These are phyloP conservation scores for Fusarium kyushuense DNA, from an alignment of 2,329 filamentous ascomycete genomes.

Conservation along the genomic window DNA sequence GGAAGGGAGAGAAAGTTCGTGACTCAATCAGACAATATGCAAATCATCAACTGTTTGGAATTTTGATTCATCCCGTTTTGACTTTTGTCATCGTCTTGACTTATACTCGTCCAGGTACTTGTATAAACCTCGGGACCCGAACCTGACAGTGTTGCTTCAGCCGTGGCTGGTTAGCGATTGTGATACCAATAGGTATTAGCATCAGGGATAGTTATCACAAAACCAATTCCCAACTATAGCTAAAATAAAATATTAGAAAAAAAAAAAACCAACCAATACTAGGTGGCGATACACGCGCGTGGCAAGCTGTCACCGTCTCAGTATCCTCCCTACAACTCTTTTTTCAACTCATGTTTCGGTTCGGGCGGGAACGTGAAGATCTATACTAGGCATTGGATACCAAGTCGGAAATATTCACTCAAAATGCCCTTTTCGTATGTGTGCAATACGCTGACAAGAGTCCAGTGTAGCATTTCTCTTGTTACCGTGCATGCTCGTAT, in stretches of 20 bases:
- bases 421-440: not conserved
- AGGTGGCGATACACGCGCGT: conserved; percentile 8
- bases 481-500: conserved; percentile 5
- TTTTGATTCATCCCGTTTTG: not conserved
- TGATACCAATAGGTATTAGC: conserved; percentile 18
- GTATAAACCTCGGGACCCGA: conserved; percentile 1
- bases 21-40: not conserved
- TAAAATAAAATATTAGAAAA: not conserved
- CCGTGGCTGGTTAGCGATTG: conserved; percentile 21
- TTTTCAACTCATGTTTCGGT: conserved; percentile 4
- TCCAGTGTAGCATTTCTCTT: conserved; percentile 2
- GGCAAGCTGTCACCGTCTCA: conserved; percentile 32
- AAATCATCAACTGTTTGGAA: not conserved
- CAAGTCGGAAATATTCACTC: conserved; percentile 7
- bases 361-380: not conserved
- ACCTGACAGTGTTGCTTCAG: conserved; percentile 16
- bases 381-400: not conserved
- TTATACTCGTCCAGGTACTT: not conserved
- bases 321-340: conserved; percentile 3
- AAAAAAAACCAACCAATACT: conserved; percentile 18
- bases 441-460: not conserved
- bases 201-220: conserved; percentile 16
- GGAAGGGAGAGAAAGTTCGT: not conserved
- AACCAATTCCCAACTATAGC: not conserved
- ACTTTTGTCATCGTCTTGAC: not conserved